Evolutionary conservation across 306 rosid genomes (phyloP), one percentile per base, ranked within the genome.

Genomic region (Cicer cuneatum): DNA sequence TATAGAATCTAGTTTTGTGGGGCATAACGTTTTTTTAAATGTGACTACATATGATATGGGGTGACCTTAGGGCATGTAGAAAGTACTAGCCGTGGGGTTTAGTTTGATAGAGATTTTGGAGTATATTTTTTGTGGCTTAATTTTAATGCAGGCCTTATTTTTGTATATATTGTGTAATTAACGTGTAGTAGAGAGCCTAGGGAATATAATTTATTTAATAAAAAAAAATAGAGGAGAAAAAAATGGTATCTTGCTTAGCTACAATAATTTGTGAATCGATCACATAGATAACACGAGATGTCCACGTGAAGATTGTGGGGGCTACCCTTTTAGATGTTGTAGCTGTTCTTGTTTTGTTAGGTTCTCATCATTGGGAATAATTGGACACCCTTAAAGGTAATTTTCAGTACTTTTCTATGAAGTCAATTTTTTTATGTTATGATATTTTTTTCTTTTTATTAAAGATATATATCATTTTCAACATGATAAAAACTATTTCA

Each of bases 231-330:
- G 18, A 58, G 42, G 16, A 59, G 65, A 9, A 39, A 60, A 46
- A 46, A 72, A 72, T 2, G 56, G 79, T 48, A 57, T 48, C 64
- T 43, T 54, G 37, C 33, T 59, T 11, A 33, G 65, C 18, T 61
- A 61, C 67, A 67, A 72, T 64, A 57, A 46, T 72, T 66, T 47
- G 16, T 16, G 41, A 70, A 60, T 63, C 52, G 51, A 73, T 87
- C 81, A 83, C 86, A 64, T 65, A 65, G 15, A 74, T 72, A 96
- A 89, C 93, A 91, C 93, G 90, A 86, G 96, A 82, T 84, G 78
- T 85, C 91, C 98, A 91, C 92, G 97, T 91, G 97, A 91, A 91
- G 89, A 80, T 74, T 46, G 84, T 74, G 85, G 85, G 85, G 79
- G 37, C 51, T 40, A 60, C 69, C 65, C 65, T 51, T 51, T 62